These are phyloP conservation scores for Metschnikowia proteae DNA, from an alignment of 805 yeast genomes.

Conservation along the genomic window DNA sequence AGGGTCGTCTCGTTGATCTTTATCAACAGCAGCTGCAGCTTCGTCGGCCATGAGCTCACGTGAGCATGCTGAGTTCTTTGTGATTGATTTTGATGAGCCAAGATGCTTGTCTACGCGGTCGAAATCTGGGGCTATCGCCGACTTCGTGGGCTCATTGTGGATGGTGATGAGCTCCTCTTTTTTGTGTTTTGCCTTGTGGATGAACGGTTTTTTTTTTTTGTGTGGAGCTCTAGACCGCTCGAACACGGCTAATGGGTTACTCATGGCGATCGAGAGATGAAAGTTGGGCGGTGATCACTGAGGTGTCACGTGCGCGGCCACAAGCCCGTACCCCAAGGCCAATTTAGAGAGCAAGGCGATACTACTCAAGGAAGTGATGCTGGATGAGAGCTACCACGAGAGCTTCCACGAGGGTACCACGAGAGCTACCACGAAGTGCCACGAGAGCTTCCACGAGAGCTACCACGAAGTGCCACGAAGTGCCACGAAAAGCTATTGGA, in stretches of 20 bases:
- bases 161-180: slow-evolving; percentile 1
- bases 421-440: too few relatives aligned
- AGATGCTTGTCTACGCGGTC: slow-evolving; percentile 8
- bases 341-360: too few relatives aligned
- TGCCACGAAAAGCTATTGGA: too few relatives aligned
- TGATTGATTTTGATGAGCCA: neutral
- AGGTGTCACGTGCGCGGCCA: neutral
- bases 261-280: neutral
- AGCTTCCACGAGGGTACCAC: too few relatives aligned
- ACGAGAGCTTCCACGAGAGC: too few relatives aligned
- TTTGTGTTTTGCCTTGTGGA: slow-evolving; percentile 8
- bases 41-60: too few relatives aligned
- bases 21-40: too few relatives aligned
- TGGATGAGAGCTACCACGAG: too few relatives aligned
- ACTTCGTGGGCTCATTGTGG: neutral
- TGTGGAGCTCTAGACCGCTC: slow-evolving; percentile 7
- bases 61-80: neutral
- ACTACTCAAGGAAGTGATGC: too few relatives aligned
- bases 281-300: neutral
- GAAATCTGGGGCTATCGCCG: neutral
- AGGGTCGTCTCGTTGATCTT: neutral
- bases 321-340: neutral
- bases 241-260: slow-evolving; percentile 2
- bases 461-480: too few relatives aligned
- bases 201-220: slow-evolving; percentile 8